These are phyloP conservation scores for Gnomoniopsis smithogilvyi DNA, from an alignment of 2,329 filamentous ascomycete genomes.

Conservation along the genomic window DNA sequence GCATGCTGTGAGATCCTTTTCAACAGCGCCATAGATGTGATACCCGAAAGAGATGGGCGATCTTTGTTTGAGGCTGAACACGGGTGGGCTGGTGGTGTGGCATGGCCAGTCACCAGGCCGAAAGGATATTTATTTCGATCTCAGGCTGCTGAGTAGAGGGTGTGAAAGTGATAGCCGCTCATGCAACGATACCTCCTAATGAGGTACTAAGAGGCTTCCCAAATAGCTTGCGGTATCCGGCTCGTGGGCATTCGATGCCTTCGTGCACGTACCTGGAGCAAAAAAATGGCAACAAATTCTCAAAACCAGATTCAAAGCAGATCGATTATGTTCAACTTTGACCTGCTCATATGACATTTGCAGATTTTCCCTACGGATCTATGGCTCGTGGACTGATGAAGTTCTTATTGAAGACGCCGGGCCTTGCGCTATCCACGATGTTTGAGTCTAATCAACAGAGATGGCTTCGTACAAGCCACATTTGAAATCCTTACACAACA, in stretches of 20 bases:
- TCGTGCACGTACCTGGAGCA: no score
- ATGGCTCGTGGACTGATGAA: background rate
- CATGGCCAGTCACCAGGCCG: background rate
- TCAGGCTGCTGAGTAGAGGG: background rate
- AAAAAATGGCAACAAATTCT: no score
- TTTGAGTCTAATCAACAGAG: no score
- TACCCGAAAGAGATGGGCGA: background rate
- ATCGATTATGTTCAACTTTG: background rate
- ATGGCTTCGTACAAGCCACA: background rate
- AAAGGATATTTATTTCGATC: background rate
- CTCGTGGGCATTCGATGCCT: no score
- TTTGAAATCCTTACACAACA: background rate
- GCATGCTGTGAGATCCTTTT: background rate
- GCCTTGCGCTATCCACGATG: background rate
- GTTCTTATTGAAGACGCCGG: background rate
- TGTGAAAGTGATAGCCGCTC: background rate
- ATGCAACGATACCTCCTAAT: no score
- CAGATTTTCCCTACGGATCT: background rate
- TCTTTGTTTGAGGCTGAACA: background rate
- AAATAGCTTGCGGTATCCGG: no score
- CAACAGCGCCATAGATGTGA: background rate
- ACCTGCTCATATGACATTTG: background rate
- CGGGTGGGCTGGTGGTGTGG: background rate
- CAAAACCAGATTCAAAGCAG: no score
- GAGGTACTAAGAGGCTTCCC: no score